Evolutionary conservation across 495 filamentous ascomycete genomes (phyloP), one percentile per base, ranked within the genome.

Genomic region (Penicillium subrubescens): DNA sequence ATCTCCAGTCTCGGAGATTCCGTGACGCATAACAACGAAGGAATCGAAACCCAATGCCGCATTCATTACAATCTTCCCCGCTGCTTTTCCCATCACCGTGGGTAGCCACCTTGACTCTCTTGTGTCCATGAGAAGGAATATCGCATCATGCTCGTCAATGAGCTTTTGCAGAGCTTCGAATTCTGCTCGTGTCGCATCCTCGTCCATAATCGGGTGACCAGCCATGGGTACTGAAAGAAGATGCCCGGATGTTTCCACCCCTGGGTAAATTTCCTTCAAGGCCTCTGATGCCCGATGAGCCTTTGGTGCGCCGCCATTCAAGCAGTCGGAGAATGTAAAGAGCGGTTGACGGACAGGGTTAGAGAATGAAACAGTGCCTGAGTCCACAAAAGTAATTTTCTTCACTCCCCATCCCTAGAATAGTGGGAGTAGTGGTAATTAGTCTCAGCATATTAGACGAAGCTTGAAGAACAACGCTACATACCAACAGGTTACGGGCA

Each of bases 61-160:
- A 77, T 97, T 99, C 86, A 99, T 87, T 19, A 97, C 94, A 57
- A 98, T 91, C 76, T 99, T 99, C 33, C 90, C 90, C 25, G 89
- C 85, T 12, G 93, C 89, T 71, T 97, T 98, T 8, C 91, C 95
- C 91, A 99, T 97, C 10, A 99, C 87, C 0, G 94, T 98, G n/a
- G 95, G 95, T 54, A 99, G 77, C 95, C 95, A 99, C 64, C 95
- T 83, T 51, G 90, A 94, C 76, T 99, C 95, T 61, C 95, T 84
- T 8, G 93, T 96, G 67, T 99, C 95, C 94, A 97, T 97, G 5
- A 99, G 83, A 37, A 99, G 83, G 75, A 99, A 98, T 21, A 98
- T 88, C 29, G 84, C 94, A 75, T 99, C 95, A 71, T 99, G 95
- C 15, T 89, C 84, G 66, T 96, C 86, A 60, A 99, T 88, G 6